phyloP scores from a whole-genome alignment of 2,329 filamentous ascomycete species.

The Pseudogymnoascus sp. region DNA sequence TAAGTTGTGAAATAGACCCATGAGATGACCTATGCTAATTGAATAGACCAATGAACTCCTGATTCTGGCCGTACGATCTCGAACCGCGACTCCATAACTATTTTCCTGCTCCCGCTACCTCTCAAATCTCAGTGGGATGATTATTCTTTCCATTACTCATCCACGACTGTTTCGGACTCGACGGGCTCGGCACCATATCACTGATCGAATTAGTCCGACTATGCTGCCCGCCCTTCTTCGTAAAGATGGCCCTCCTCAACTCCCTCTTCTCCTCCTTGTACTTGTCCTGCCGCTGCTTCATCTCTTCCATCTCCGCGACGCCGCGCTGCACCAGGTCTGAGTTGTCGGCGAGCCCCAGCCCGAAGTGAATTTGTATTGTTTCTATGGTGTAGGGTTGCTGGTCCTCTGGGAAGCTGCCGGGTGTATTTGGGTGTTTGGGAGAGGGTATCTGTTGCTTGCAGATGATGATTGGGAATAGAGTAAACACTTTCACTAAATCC shows the following conservation, averaged over 20 bases:
- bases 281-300: slow-evolving; percentile 11
- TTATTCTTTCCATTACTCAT: background rate
- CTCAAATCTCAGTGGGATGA: no score
- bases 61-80: no score
- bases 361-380: slow-evolving; percentile 13
- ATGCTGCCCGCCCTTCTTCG: background rate
- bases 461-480: slow-evolving; percentile 16
- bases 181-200: slow-evolving; percentile 10
- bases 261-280: slow-evolving; percentile 7
- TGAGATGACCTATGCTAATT: no score
- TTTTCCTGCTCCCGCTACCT: no score
- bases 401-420: slow-evolving; percentile 11
- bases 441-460: background rate
- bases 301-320: slow-evolving; percentile 14
- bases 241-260: background rate
- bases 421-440: background rate
- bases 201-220: slow-evolving; percentile 9
- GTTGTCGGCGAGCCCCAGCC: slow-evolving; percentile 15
- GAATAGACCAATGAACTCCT: no score
- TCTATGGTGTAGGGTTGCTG: background rate
- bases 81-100: no score
- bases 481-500: slow-evolving; percentile 12
- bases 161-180: slow-evolving; percentile 11
- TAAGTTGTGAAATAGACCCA: no score
- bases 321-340: slow-evolving; percentile 12